Conservation (phyloP, 2,329 filamentous ascomycete genomes). For the Aspergillus viridinutans region DNA sequence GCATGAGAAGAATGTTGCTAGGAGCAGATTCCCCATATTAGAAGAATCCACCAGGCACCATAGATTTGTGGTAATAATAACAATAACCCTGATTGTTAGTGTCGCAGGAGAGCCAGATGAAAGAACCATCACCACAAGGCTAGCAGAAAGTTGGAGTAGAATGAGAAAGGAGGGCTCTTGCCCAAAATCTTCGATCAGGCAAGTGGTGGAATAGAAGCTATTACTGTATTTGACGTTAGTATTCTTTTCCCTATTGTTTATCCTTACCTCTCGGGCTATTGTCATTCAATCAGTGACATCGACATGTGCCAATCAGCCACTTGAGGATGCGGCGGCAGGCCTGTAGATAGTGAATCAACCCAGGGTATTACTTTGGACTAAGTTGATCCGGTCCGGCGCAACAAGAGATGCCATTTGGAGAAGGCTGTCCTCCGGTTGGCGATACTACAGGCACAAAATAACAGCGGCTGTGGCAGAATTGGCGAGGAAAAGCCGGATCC, state of each 20-base stretch:
- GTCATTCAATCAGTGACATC: background rate
- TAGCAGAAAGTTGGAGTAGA: background rate
- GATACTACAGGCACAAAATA: constrained; percentile 20
- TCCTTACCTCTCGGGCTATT: background rate
- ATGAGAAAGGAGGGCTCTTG: background rate
- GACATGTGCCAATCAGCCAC: background rate
- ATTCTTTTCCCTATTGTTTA: background rate
- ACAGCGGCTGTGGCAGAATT: constrained; percentile 16
- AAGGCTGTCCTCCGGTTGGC: constrained; percentile 5
- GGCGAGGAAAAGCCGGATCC: constrained; percentile 4
- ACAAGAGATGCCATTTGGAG: background rate
- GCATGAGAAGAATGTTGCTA: background rate
- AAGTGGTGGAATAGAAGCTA: background rate
- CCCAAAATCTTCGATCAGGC: background rate
- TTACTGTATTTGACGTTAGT: background rate
- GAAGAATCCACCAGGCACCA: background rate
- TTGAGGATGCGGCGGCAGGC: background rate
- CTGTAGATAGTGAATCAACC: background rate
- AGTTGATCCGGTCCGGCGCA: background rate
- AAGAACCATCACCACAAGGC: background rate
- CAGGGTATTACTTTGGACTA: background rate
- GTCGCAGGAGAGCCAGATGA: background rate
- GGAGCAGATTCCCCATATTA: background rate
- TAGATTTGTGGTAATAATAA: background rate
- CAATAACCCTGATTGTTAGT: background rate